Conservation (phyloP, 495 filamentous ascomycete genomes). For the Platismatia glauca region DNA sequence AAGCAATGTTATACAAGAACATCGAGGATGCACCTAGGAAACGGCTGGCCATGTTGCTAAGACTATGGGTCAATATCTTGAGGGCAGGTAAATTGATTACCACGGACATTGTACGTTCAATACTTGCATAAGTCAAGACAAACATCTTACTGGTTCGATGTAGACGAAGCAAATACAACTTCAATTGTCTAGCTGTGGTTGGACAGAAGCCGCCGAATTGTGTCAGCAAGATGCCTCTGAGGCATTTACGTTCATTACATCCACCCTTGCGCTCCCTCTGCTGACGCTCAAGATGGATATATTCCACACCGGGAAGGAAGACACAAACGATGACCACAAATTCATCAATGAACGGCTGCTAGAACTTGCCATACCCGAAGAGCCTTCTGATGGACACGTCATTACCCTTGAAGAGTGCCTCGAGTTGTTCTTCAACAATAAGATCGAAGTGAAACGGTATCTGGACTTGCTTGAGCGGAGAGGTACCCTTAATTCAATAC, state of each 20-base stretch:
- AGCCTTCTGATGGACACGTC: conserved; percentile 48
- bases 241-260: conserved; percentile 90
- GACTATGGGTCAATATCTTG: conserved; percentile 90
- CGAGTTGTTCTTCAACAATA: conserved; percentile 90
- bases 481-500: conserved; percentile 45
- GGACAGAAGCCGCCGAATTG: conserved; percentile 67
- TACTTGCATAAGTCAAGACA: not conserved
- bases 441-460: conserved; percentile 80
- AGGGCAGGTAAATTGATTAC: conserved; percentile 77
- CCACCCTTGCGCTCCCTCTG: conserved; percentile 74
- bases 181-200: conserved; percentile 78
- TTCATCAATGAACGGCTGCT: conserved; percentile 84
- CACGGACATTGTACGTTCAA: conserved; percentile 63
- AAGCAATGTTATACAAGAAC: conserved; percentile 71
- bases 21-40: conserved; percentile 61
- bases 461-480: conserved; percentile 49
- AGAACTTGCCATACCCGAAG: conserved; percentile 68
- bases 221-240: conserved; percentile 91
- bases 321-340: conserved; percentile 80
- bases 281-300: conserved; percentile 91
- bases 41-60: conserved; percentile 61
- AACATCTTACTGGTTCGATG: not conserved
- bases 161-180: conserved; percentile 79
- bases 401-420: conserved; percentile 83
- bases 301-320: conserved; percentile 79